Evolutionary conservation across 257 asterid genomes (phyloP).

Genomic region (Nicotiana noctiflora): DNA sequence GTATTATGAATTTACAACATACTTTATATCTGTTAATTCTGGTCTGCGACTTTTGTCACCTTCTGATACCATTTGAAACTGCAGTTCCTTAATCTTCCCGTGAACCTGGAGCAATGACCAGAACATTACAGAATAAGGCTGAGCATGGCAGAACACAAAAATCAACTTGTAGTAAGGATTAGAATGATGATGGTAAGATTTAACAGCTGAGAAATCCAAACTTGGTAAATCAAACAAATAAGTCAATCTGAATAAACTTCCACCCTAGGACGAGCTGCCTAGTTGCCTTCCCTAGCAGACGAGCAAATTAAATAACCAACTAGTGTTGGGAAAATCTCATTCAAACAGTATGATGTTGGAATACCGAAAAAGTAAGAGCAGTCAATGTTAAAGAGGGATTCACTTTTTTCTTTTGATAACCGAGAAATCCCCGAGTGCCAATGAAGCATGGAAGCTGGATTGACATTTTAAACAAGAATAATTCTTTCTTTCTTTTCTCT

Average conservation of each 20-base stretch:
- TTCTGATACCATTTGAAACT: conserved; percentile 31
- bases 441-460: background rate
- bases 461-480: background rate
- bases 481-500: background rate
- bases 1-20: conserved; percentile 11
- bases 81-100: conserved; percentile 58
- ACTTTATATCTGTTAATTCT: conserved; percentile 47
- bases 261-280: background rate
- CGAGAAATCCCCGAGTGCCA: too few relatives aligned
- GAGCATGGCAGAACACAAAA: background rate
- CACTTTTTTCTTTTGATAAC: too few relatives aligned
- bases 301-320: background rate
- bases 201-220: background rate
- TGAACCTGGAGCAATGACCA: conserved; percentile 42
- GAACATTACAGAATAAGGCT: background rate
- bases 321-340: background rate
- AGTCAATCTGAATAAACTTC: background rate
- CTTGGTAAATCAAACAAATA: background rate
- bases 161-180: background rate
- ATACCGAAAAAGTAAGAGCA: background rate
- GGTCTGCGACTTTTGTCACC: conserved; percentile 28
- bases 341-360: background rate
- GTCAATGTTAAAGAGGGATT: background rate
- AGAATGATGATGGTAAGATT: background rate
- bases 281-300: background rate